Percentiles rank a stretch among this genome's conserved stretches.
Evolutionary conservation across 441 rosid species (phyloP).

Genomic region (Geranium incanum): DNA sequence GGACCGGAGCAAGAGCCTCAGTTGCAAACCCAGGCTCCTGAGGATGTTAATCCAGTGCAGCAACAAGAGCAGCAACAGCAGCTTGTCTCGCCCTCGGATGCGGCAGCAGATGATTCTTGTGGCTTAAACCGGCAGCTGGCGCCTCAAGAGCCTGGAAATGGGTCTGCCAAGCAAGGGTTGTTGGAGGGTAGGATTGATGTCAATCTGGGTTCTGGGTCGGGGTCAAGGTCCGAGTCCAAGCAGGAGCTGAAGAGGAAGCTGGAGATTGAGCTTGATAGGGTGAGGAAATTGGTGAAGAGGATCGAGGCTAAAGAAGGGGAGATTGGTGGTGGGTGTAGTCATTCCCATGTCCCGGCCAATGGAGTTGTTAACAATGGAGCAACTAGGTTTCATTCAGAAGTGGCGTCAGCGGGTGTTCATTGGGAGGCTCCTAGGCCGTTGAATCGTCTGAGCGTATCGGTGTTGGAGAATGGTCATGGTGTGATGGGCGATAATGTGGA

Average conservation of each 20-base stretch:
- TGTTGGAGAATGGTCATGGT: constrained; percentile 63
- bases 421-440: constrained; percentile 56
- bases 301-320: constrained; percentile 71
- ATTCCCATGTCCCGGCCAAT: constrained; percentile 30
- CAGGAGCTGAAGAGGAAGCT: constrained; percentile 66
- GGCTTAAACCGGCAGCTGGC: constrained; percentile 28
- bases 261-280: constrained; percentile 59
- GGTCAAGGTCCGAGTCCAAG: constrained; percentile 34
- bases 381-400: constrained; percentile 51
- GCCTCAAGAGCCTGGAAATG: constrained; percentile 34
- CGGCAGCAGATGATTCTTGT: constrained; percentile 36
- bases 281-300: constrained; percentile 70
- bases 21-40: constrained; percentile 27
- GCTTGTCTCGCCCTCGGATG: constrained; percentile 25
- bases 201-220: constrained; percentile 28
- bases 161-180: constrained; percentile 33
- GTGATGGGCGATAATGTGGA: constrained; percentile 52
- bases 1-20: constrained; percentile 12
- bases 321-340: constrained; percentile 33
- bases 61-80: constrained; percentile 29
- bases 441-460: constrained; percentile 60
- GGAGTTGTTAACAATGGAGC: constrained; percentile 43
- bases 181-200: constrained; percentile 40
- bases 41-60: constrained; percentile 22
- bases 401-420: constrained; percentile 40